Evolutionary conservation across 2,329 filamentous ascomycete genomes (phyloP).

Genomic region (Alternaria angustiovoidea): DNA sequence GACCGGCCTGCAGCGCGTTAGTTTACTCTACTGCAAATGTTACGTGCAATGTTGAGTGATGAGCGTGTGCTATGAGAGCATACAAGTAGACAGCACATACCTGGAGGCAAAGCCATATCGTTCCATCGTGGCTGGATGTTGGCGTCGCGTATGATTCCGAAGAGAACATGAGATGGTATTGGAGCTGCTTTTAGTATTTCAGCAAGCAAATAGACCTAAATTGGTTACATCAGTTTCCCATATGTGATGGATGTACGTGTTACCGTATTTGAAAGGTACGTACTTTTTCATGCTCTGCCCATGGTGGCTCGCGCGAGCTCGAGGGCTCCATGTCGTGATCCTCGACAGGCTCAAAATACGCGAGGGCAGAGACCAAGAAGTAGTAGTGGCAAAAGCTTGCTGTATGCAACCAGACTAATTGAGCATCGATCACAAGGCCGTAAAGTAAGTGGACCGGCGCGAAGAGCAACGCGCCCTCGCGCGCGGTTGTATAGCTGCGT

Average conservation of each 20-base stretch:
- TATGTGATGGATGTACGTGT: conserved; percentile 7
- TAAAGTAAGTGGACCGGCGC: conserved; percentile 44
- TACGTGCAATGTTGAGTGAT: background rate
- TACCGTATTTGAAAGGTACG: conserved; percentile 22
- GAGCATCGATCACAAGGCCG: conserved; percentile 48
- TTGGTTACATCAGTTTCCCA: conserved; percentile 15
- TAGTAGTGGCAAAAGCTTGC: conserved; percentile 37
- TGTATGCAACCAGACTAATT: conserved; percentile 47
- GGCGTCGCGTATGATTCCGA: conserved; percentile 54
- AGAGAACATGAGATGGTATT: conserved; percentile 54
- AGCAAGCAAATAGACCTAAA: conserved; percentile 56
- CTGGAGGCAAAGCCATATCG: conserved; percentile 59
- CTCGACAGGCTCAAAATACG: conserved; percentile 19
- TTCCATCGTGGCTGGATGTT: conserved; percentile 59
- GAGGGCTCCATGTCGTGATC: conserved; percentile 51
- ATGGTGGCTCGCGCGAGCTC: conserved; percentile 49
- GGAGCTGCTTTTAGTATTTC: conserved; percentile 61
- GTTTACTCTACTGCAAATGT: background rate
- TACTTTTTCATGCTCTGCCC: conserved; percentile 59
- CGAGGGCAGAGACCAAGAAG: conserved; percentile 43
- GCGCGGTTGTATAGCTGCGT: conserved; percentile 36
- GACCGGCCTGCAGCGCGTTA: conserved; percentile 44
- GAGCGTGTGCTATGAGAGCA: background rate
- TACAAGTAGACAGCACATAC: conserved; percentile 45
- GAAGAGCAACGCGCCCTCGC: conserved; percentile 36